Conservation (phyloP, 805 yeast genomes). For the Priceomyces fermenticarens region DNA sequence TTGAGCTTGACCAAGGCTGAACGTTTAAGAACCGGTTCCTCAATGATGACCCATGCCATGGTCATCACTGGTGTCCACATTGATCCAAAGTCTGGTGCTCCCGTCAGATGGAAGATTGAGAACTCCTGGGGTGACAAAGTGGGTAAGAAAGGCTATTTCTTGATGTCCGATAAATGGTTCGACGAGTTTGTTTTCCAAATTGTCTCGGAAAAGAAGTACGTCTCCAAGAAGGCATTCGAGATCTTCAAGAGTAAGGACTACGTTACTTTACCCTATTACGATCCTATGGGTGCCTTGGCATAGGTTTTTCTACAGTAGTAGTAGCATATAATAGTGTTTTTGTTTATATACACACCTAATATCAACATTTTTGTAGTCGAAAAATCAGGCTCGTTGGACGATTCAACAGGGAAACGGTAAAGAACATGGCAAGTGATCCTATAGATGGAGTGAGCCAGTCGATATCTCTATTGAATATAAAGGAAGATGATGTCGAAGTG, state of each 20-base stretch:
- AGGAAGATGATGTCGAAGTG: slow-evolving; percentile 5
- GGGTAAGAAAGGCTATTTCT: slow-evolving; percentile 40
- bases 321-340: too few relatives aligned
- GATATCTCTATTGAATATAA: slow-evolving; percentile 2
- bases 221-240: slow-evolving; percentile 32
- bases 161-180: slow-evolving; percentile 45
- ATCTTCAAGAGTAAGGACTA: slow-evolving; percentile 32
- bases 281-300: slow-evolving; percentile 45
- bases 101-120: slow-evolving; percentile 44
- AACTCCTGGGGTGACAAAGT: slow-evolving; percentile 43
- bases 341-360: not conserved
- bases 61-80: slow-evolving; percentile 77
- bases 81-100: slow-evolving; percentile 43
- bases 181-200: slow-evolving; percentile 42
- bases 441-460: not conserved
- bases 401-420: not conserved
- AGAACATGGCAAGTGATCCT: slow-evolving; percentile 2
- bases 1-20: slow-evolving; percentile 59
- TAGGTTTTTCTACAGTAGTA: slow-evolving; percentile 5
- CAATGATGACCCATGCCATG: slow-evolving; percentile 91
- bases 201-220: slow-evolving; percentile 37
- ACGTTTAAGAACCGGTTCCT: slow-evolving; percentile 65
- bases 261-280: slow-evolving; percentile 35
- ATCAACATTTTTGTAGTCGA: not conserved
- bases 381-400: not conserved